These are phyloP conservation scores for Gymnopilus junonius DNA, from an alignment of 768 basidiomycete species.

Conservation along the genomic window DNA sequence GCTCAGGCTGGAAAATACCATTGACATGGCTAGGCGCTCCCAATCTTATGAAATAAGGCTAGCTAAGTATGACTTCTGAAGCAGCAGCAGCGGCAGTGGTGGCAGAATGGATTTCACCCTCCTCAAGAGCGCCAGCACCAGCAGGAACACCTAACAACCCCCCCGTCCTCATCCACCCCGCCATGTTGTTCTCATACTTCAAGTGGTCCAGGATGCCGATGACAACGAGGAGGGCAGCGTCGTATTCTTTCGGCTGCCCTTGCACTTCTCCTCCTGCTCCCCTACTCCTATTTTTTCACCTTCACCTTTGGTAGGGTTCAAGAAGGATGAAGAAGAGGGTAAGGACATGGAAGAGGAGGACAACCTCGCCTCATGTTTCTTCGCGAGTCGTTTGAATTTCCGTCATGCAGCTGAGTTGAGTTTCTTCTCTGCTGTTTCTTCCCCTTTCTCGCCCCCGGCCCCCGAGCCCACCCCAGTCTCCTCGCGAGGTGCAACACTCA, in stretches of 20 bases:
- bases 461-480: too few species aligned
- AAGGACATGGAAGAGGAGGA: not conserved
- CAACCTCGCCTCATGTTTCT: not conserved
- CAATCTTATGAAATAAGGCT: too few species aligned
- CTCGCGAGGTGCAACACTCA: too few species aligned
- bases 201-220: constrained; percentile 67
- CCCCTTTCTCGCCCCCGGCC: not conserved
- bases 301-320: too few species aligned
- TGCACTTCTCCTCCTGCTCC: too few species aligned
- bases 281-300: not conserved
- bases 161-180: constrained; percentile 66
- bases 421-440: not conserved
- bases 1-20: too few species aligned
- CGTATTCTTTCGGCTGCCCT: constrained; percentile 36
- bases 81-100: not conserved
- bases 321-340: too few species aligned
- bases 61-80: too few species aligned
- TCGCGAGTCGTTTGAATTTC: not conserved
- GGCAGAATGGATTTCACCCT: too few species aligned
- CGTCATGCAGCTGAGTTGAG: not conserved
- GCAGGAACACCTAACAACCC: constrained; percentile 40
- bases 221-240: constrained; percentile 65
- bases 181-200: constrained; percentile 64
- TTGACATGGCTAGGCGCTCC: too few species aligned
- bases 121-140: not conserved